A percentile compares a stretch with the other conserved stretches of the same genome.
Conservation (phyloP, 2,329 filamentous ascomycete genomes). For the Penicillium sp. region DNA sequence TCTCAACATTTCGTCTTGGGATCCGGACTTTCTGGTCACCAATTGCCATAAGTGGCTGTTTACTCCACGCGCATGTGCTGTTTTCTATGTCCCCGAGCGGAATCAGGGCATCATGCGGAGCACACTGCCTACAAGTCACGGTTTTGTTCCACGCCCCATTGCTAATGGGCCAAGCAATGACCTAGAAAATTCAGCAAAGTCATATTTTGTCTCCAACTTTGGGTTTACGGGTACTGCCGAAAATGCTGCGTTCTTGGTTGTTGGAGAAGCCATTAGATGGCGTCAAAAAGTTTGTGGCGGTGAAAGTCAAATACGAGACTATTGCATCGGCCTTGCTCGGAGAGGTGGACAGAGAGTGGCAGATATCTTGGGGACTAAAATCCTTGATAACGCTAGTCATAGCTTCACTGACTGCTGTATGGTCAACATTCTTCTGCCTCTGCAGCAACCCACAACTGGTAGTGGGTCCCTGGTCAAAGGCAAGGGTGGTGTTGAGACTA, state of each 20-base stretch:
- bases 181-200: constrained; percentile 38
- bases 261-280: constrained; percentile 69
- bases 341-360: constrained; percentile 62
- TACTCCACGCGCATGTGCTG: constrained; percentile 71
- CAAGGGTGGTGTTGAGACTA: constrained; percentile 27
- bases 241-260: constrained; percentile 64
- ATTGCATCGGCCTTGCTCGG: constrained; percentile 61
- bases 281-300: constrained; percentile 65
- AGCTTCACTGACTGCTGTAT: constrained; percentile 55
- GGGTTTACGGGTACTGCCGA: constrained; percentile 73
- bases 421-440: constrained; percentile 68
- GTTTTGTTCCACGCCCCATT: constrained; percentile 55
- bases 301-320: constrained; percentile 64
- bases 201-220: constrained; percentile 65
- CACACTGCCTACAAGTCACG: constrained; percentile 73
- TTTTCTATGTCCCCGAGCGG: constrained; percentile 71
- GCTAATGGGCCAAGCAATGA: background rate
- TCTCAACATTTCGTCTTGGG: constrained; percentile 61
- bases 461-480: constrained; percentile 3
- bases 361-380: constrained; percentile 61
- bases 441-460: constrained; percentile 40
- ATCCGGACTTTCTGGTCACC: constrained; percentile 78
- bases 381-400: constrained; percentile 55
- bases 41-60: constrained; percentile 87
- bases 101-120: constrained; percentile 71